Evolutionary conservation across 1,284 basidiomycete genomes (phyloP).

Genomic region (Ganoderma sinense): DNA sequence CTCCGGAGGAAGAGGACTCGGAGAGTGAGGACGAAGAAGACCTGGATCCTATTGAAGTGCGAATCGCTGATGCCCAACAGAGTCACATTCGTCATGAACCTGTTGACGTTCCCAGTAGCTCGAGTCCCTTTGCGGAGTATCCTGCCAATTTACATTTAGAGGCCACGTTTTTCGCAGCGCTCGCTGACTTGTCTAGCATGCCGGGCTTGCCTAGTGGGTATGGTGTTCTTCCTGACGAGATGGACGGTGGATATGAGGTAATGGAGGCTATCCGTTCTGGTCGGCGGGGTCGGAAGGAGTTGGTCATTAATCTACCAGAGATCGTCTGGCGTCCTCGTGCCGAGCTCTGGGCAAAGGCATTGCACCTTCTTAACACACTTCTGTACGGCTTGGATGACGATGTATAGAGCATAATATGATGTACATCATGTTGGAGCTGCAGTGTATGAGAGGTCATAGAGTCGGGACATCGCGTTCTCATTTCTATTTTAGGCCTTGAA

Average conservation of each 20-base stretch:
- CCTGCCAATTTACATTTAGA: not conserved
- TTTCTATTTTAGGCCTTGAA: no score
- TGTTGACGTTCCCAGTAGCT: no score
- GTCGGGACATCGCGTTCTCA: no score
- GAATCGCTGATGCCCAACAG: no score
- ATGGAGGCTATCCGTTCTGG: not conserved
- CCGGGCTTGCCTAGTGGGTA: not conserved
- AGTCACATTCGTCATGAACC: no score
- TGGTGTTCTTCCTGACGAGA: not conserved
- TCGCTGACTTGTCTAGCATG: no score
- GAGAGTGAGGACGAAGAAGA: not conserved
- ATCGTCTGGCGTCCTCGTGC: not conserved
- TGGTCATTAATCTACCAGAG: not conserved
- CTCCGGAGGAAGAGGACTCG: not conserved
- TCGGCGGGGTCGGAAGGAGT: not conserved
- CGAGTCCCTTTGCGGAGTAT: no score
- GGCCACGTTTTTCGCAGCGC: not conserved
- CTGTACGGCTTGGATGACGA: not conserved
- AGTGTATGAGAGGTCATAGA: no score
- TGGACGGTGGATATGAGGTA: not conserved
- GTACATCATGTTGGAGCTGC: no score
- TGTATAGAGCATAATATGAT: no score
- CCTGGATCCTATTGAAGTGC: no score
- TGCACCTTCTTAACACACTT: not conserved
- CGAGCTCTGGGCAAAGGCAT: not conserved